Base-by-base conservation (phyloP, 2,329 filamentous ascomycete species). In the Fusarium heterosporum region DNA sequence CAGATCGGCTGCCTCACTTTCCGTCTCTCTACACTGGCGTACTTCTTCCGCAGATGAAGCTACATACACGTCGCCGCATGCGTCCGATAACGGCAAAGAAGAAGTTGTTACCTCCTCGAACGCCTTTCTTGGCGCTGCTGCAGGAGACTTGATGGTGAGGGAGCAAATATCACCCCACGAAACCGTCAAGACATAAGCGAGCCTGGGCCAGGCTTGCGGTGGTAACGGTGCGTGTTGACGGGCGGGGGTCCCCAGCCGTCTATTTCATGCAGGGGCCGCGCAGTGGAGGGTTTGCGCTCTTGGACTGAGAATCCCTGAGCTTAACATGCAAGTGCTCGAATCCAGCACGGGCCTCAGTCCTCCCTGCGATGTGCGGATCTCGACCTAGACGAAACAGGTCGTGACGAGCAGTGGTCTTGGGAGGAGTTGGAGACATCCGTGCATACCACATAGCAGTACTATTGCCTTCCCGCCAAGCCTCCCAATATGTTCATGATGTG, bases 151-250 rank as follows among this genome's bases (percentile, higher is more conserved):
- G 45, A 67, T 72, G 68, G 68, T 69, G 67, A 73, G 60, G 69
- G 60, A 65, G 59, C 52, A 58, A 61, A 64, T 61, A 70, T 71
- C 71, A 69, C 69, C 69, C 67, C 61, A 73, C 67, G 69, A 72
- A 70, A 73, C 70, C 64, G 46, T 41, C 41, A 66, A 56, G 56
- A 12, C 39, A 46, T 51, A 72, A 73, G 70, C 70, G 69, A 72
- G 69, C 64, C 50, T 60, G 43, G 58, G 55, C 69, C 62, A 46
- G 67, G 39, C 54, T 55, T 58, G 47, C 71, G 71, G 69, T 73
- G 71, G 61, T 49, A 46, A 64, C 71, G 71, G 70, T 73, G 63
- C 63, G 69, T 71, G 61, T 57, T 61, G 50, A 53, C 46, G 53
- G 61, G 65, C 49, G 58, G 59, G 71, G 43, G 68, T 64, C 66